phyloP scores from a whole-genome alignment of 1,139 yeast genomes.

The Scheffersomyces stambukii region DNA sequence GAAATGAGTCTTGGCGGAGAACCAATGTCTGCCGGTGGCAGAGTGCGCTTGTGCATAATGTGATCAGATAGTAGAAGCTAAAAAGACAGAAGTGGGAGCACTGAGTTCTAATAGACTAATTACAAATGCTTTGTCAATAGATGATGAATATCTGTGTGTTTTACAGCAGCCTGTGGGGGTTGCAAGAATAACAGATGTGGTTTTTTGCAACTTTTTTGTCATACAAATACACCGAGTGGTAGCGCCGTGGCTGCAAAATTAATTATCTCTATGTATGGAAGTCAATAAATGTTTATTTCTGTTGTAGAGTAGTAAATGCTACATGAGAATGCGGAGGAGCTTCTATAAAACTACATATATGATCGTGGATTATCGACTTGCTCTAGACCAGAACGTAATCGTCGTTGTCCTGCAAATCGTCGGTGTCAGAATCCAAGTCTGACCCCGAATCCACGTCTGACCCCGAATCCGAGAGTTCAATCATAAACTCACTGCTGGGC shows the following conservation, averaged over 20 bases:
- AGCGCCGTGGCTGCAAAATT: no score
- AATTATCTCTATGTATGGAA: no score
- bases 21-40: conserved; percentile 12
- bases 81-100: background rate
- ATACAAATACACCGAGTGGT: background rate
- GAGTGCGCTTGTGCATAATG: conserved; percentile 6
- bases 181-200: background rate
- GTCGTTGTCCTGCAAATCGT: conserved; percentile 29
- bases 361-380: no score
- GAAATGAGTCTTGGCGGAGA: conserved; percentile 27
- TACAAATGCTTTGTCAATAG: conserved; percentile 2
- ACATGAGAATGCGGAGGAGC: no score
- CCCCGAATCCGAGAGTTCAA: conserved; percentile 17
- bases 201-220: conserved; percentile 1
- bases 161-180: conserved; percentile 1
- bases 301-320: no score
- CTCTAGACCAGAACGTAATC: conserved; percentile 18
- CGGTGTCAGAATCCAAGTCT: conserved; percentile 7
- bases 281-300: no score
- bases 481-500: conserved; percentile 17
- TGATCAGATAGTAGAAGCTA: background rate
- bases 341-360: no score
- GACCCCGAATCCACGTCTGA: conserved; percentile 14
- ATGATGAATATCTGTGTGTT: conserved; percentile 3
- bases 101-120: background rate